Evolutionary conservation across 306 rosid species (phyloP).

Genomic region (Gynostemma pentaphyllum): DNA sequence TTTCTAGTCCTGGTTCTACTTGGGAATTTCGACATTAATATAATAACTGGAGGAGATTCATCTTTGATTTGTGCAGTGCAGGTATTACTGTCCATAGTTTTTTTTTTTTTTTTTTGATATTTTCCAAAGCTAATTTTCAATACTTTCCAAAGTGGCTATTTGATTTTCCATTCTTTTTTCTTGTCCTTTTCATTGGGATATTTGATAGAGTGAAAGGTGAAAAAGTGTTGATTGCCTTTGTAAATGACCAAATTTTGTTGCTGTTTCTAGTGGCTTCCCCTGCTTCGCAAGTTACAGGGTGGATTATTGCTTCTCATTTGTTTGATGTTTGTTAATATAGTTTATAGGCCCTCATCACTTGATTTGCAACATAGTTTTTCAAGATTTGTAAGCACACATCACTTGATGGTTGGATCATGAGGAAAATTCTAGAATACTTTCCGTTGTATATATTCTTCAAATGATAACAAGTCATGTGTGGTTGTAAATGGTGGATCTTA

Average conservation of each 20-base stretch:
- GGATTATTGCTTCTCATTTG: too few relatives aligned
- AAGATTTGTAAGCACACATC: too few relatives aligned
- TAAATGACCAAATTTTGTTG: background rate
- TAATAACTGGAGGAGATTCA: background rate
- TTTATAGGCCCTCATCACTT: too few relatives aligned
- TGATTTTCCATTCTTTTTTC: background rate
- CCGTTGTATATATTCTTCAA: too few relatives aligned
- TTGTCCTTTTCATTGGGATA: background rate
- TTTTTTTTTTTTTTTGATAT: background rate
- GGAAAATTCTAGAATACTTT: too few relatives aligned
- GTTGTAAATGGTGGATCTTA: too few relatives aligned
- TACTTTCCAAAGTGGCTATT: background rate
- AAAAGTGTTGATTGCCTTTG: background rate
- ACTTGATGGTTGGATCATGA: too few relatives aligned
- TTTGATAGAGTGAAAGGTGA: background rate
- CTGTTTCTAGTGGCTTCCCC: background rate
- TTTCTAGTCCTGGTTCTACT: constrained; percentile 44
- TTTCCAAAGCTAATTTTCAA: background rate
- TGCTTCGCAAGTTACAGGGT: background rate
- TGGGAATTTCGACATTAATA: constrained; percentile 33
- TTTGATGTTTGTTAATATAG: too few relatives aligned
- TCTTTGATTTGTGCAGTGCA: background rate
- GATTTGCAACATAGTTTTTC: too few relatives aligned
- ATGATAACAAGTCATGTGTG: too few relatives aligned
- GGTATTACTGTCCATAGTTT: constrained; percentile 1